Base-by-base conservation (phyloP, 306 rosid species). In the Casuarina glauca region DNA sequence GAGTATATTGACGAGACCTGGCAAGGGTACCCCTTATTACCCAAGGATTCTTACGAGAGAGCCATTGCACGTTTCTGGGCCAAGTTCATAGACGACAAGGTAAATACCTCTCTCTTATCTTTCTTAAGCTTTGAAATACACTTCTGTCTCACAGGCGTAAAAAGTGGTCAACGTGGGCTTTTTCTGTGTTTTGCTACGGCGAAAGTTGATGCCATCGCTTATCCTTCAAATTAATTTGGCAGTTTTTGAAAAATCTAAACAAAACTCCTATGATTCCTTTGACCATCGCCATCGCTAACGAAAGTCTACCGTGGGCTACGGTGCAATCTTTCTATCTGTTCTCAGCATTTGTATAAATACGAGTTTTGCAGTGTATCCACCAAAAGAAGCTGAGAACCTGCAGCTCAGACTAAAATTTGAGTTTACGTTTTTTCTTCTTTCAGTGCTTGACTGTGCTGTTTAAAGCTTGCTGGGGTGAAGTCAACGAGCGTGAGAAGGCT, bases 31-130 rank as follows among this genome's bases (percentile, higher is more conserved):
- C 64, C 79, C 20, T 41, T 86, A 43, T 76, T 86, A 52, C 85
- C 89, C 3, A n/a, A 38, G 45, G 60, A 78, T 39, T 82, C 84
- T 8, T 54, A 45, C 6, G 75, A 81, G n/a, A 78, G 72, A 69
- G 83, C 89, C 35, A 54, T 52, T 1, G 76, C 85, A 0, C 84
- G 80, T 38, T 86, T 86, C 39, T 86, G 89, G 85, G 85, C 84
- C 43, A 78, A 69, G 51, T 85, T 82, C 70, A 12, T 82, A 1
- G 80, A 85, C 16, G 84, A 76, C 4, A 79, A 82, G 82, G 86
- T 85, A 82, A 38, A 13, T 38, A 4, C 2, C 38, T 8, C 19
- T 20, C 26, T 20, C 26, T 20, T 20, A 20, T 20, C 26, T 20
- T 20, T 20, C 26, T 20, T 20, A 20, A 20, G 26, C 26, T 20